Base-by-base conservation (phyloP, 2,329 filamentous ascomycete species). In the Colletotrichum agaves region DNA sequence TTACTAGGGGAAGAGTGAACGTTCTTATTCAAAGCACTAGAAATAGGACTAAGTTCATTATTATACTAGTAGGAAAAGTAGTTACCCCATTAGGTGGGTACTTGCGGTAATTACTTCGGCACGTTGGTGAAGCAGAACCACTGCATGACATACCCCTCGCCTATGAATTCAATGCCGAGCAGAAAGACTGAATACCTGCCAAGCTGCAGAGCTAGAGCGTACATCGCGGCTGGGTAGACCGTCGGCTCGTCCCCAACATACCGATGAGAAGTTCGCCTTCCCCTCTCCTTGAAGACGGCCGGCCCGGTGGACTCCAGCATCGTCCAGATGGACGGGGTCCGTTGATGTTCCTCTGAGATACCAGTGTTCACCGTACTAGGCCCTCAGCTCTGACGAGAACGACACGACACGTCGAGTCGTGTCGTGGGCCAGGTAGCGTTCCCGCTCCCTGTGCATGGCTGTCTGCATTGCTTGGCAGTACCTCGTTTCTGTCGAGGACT, bases 341-440 rank as follows among this genome's bases (percentile, higher is more conserved):
- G 41, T 57, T 12, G 62, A 65, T 0, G 50, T 66, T 3, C 55
- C 49, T 23, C 62, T 41, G 15, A 69, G 44, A 5, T 52, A 66
- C 66, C 62, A 66, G 12, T 69, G 66, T 6, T 66, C 50, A 17
- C 43, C 63, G 50, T 66, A 13, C 35, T 66, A 35, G 0, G 57
- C 4, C 4, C 1, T 67, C 69, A 0, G 61, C 67, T n/a, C 52
- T 50, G 5, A 46, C 62, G 12, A 67, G 50, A 3, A 69, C 39
- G 27, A 62, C 69, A 17, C 63, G 52, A 53, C 59, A 71, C 0
- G 61, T 63, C 11, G 59, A 67, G 67, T 71, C 69, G 69, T 71
- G 67, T 71, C 69, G 69, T 71, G 69, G 15, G 69, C 69, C 10
- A 71, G 63, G 56, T 69, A 65, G 43, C n/a, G n/a, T n/a, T n/a